Evolutionary conservation across 73 alveolate genomes (phyloP), one percentile per base, ranked within the genome.

Genomic region (Paramecium primaurelia): DNA sequence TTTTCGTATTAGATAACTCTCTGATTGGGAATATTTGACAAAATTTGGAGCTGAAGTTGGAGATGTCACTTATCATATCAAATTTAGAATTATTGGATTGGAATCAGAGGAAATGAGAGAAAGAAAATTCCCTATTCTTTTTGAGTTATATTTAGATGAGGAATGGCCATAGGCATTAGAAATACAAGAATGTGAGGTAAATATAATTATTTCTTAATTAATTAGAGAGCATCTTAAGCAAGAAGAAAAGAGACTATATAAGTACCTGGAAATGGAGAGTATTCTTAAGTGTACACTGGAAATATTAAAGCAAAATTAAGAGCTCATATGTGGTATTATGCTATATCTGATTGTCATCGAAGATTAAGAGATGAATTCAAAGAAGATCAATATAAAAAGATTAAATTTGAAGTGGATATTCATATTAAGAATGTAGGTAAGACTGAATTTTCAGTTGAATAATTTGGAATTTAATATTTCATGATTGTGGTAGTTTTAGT

Each of bases 301-400:
- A 25, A 93, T 38, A 18, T 92, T 2, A 28, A 28, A 12, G 92
- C 88, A 8, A 38, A 30, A 36, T 2, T 34, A 32, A 58, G 86
- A 47, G 49, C 92, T 14, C 95, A 84, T 86, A 37, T 92, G 68
- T 92, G 95, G 95, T 92, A 86, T 64, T 92, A 51, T 36, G 86
- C 94, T 8, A 20, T 86, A 30, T 28, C 92, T 59, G 95, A 86
- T 59, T 92, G 95, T 25, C 44, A 58, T 38, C 30, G 71, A 5
- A 34, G 14, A 58, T 22, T 77, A 14, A 20, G 26, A 14, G 58
- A 45, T 25, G 51, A 22, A 32, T 80, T 80, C 25, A 25, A 40
- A n/a, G 44, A 28, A 20, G 47, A 40, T 26, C 9, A 45, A 12
- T 42, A 44, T 20, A 80, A 44, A 18, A 20, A 26, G 16, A 28